A percentile compares a stretch with the other conserved stretches of the same genome.
These are phyloP conservation scores for Bipolaris cookei DNA, from an alignment of 2,329 filamentous ascomycete species.

Conservation along the genomic window DNA sequence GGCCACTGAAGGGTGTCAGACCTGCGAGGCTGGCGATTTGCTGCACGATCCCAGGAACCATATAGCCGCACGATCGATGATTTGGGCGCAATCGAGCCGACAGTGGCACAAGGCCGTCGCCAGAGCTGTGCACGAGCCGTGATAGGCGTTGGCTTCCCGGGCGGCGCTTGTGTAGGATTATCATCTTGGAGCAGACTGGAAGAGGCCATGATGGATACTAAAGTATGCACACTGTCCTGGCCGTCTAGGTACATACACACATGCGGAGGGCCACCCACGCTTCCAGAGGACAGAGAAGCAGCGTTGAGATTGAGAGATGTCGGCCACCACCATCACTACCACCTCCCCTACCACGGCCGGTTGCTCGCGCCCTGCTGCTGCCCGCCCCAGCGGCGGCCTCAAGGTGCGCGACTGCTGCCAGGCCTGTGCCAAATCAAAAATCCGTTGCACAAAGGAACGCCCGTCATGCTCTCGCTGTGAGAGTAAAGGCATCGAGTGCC, in stretches of 20 bases:
- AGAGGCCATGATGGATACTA: not conserved
- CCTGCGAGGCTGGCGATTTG: not conserved
- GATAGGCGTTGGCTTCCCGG: not conserved
- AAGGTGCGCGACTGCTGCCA: conserved; percentile 18
- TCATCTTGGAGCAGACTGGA: not conserved
- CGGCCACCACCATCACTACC: not conserved
- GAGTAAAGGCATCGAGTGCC: conserved; percentile 9
- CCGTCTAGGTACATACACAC: not conserved
- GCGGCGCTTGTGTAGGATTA: not conserved
- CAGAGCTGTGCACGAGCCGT: not conserved
- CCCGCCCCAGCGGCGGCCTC: not conserved
- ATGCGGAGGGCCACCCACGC: not conserved
- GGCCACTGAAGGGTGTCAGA: not conserved
- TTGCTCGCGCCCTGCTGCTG: not conserved
- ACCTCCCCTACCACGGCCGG: not conserved
- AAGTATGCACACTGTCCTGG: not conserved
- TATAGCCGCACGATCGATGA: conserved; percentile 1
- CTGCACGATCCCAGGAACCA: conserved; percentile 2
- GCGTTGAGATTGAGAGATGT: not conserved
- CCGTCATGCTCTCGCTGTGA: conserved; percentile 15
- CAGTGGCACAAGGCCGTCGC: not conserved
- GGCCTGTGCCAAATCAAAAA: conserved; percentile 13
- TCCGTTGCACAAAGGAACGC: conserved; percentile 13
- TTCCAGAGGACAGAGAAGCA: not conserved
- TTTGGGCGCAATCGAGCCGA: not conserved